phyloP scores from a whole-genome alignment of 2,329 filamentous ascomycete genomes.

The Aspergillus amoenus region DNA sequence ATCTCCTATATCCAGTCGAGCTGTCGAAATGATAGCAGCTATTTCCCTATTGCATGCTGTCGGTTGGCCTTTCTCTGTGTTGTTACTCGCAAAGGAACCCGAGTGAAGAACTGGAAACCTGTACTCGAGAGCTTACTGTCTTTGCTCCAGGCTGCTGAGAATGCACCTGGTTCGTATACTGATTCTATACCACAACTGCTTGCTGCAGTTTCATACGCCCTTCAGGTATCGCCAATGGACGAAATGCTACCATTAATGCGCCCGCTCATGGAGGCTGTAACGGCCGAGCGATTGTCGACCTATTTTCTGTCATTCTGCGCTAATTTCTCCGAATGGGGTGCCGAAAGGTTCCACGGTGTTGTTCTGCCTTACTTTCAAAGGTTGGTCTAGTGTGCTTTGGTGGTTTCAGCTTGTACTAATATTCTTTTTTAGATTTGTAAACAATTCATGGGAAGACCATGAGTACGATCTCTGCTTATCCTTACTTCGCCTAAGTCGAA shows the following conservation, averaged over 20 bases:
- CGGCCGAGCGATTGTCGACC: slow-evolving; percentile 62
- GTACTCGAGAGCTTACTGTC: slow-evolving; percentile 59
- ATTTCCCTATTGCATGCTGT: slow-evolving; percentile 42
- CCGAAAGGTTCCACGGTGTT: slow-evolving; percentile 73
- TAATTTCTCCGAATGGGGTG: slow-evolving; percentile 71
- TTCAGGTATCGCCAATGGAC: slow-evolving; percentile 77
- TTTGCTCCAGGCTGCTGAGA: slow-evolving; percentile 48
- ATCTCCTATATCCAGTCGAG: slow-evolving; percentile 48
- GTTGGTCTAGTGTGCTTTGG: slow-evolving; percentile 41
- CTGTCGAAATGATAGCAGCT: slow-evolving; percentile 36
- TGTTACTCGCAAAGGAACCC: slow-evolving; percentile 74
- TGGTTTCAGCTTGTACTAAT: slow-evolving; percentile 16
- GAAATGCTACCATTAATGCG: slow-evolving; percentile 69
- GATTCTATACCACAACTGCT: slow-evolving; percentile 39
- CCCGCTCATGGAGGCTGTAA: slow-evolving; percentile 64
- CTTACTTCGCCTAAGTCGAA: slow-evolving; percentile 59
- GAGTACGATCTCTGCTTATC: slow-evolving; percentile 69
- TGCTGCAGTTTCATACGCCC: slow-evolving; percentile 59
- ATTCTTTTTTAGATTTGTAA: slow-evolving; percentile 62
- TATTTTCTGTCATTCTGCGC: slow-evolving; percentile 86
- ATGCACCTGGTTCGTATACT: slow-evolving; percentile 24
- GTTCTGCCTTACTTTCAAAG: slow-evolving; percentile 79
- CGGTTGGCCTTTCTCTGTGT: slow-evolving; percentile 61
- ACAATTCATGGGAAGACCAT: slow-evolving; percentile 67
- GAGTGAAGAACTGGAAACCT: slow-evolving; percentile 70